Conservation (phyloP, 768 basidiomycete species). For the Strobilomyces dryophilus region DNA sequence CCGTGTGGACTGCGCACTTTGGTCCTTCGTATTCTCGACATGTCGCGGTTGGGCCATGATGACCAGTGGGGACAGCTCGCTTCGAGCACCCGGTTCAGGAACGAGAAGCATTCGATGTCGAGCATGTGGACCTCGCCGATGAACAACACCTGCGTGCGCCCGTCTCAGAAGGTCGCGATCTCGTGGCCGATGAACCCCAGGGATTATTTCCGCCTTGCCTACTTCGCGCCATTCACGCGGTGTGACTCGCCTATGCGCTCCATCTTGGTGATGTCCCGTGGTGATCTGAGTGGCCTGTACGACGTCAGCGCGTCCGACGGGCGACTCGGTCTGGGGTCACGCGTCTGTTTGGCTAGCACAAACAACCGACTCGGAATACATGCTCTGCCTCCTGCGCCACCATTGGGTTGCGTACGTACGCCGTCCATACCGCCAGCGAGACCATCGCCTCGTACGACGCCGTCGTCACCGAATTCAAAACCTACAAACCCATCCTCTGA, state of each 20-base stretch:
- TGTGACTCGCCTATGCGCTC: slow-evolving; percentile 80
- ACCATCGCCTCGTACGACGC: slow-evolving; percentile 30
- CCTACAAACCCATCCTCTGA: slow-evolving; percentile 82
- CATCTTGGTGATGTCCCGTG: slow-evolving; percentile 86
- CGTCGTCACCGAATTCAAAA: slow-evolving; percentile 69
- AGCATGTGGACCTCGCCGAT: slow-evolving; percentile 99
- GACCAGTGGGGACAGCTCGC: slow-evolving; percentile 89
- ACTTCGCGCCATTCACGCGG: slow-evolving; percentile 99
- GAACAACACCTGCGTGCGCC: slow-evolving; percentile 72
- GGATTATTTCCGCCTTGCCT: slow-evolving; percentile 96
- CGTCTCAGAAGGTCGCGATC: too few species aligned
- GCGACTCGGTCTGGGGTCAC: slow-evolving; percentile 16
- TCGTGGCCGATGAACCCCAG: slow-evolving; percentile 83
- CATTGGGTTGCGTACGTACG: slow-evolving; percentile 27
- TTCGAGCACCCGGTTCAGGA: slow-evolving; percentile 95
- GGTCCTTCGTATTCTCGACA: slow-evolving; percentile 92
- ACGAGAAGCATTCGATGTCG: slow-evolving; percentile 99
- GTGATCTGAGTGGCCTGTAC: slow-evolving; percentile 65
- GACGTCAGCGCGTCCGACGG: slow-evolving; percentile 1
- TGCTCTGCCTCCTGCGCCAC: slow-evolving; percentile 12
- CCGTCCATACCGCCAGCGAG: slow-evolving; percentile 31
- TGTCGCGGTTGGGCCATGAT: slow-evolving; percentile 99
- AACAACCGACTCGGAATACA: slow-evolving; percentile 18
- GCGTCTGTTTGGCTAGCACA: slow-evolving; percentile 32
- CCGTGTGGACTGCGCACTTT: slow-evolving; percentile 95